Base-by-base conservation (phyloP, 2,329 filamentous ascomycete species). In the Apiospora pterosperma region DNA sequence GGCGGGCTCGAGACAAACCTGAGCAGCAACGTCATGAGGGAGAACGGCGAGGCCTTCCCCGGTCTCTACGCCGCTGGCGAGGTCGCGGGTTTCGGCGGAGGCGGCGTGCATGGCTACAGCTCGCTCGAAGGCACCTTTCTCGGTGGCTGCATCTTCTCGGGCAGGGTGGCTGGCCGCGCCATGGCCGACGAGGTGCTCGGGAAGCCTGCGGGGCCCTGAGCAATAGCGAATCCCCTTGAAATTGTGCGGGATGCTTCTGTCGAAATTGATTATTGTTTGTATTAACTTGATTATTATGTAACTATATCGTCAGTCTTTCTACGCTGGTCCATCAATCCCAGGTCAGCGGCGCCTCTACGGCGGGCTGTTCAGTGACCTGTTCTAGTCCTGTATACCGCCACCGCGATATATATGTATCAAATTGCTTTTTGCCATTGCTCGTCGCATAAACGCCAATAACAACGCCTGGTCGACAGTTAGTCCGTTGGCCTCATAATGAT, bases 91-190 rank as follows among this genome's bases (percentile, higher is more conserved):
- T 89, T 89, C 64, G 86, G 86, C 0, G 86, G 87, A 2, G 86
- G 86, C 2, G 86, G 87, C 19, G 84, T 88, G 0, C 87, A 89
- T 68, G 87, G 86, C 0, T 88, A 89, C 69, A 87, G 79, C 68
- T 84, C 86, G 1, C 81, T 89, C 39, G 86, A 89, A 73, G 86
- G 87, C 0, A 88, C 86, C 0, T 89, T 89, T 70, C 69, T 89
- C 4, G 86, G 86, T 16, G 86, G 86, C 0, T 89, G 86, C 65
- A 88, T 89, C 68, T 89, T 89, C 69, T 88, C 86, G 0, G 86
- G 87, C 0, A 76, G 85, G 6, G 82, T 82, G 0, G 86, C 86
- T 0, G 86, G 86, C 0, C 76, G 81, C 11, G 85, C 81, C 0
- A 83, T 89, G 68, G 84, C 81, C 0, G 80, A 82, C 4, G 84